Percentiles rank a stretch among this genome's conserved stretches.
Conservation (phyloP, 805 yeast genomes). For the Komagataella populi region DNA sequence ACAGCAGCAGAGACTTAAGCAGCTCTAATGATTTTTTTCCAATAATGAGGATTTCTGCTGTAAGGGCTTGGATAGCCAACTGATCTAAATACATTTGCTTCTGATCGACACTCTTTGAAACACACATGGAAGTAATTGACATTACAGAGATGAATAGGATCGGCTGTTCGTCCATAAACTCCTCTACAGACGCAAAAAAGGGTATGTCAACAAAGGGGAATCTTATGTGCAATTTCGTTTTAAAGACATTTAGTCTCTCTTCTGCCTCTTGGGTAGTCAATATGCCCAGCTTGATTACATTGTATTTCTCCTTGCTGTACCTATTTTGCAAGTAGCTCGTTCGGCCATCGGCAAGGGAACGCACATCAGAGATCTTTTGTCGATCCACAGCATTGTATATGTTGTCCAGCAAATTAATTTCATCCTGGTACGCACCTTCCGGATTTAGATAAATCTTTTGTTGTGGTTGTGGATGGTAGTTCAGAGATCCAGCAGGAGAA, state of each 20-base stretch:
- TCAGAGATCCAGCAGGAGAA: neutral
- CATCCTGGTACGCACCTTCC: constrained; percentile 18
- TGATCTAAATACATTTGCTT: constrained; percentile 35
- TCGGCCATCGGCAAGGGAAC: constrained; percentile 30
- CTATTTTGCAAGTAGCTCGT: constrained; percentile 16
- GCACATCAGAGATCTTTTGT: constrained; percentile 29
- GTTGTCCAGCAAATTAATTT: constrained; percentile 20
- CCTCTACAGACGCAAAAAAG: constrained; percentile 25
- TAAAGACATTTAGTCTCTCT: constrained; percentile 35
- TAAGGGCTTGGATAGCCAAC: constrained; percentile 33
- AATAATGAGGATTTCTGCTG: constrained; percentile 47
- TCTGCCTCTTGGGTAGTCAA: constrained; percentile 48
- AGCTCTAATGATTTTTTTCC: constrained; percentile 65
- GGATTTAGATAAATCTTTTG: constrained; percentile 2
- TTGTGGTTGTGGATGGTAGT: constrained; percentile 13
- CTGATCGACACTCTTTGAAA: constrained; percentile 18
- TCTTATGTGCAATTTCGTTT: constrained; percentile 25
- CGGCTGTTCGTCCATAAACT: constrained; percentile 39
- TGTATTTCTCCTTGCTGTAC: constrained; percentile 16
- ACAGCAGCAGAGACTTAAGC: constrained; percentile 43
- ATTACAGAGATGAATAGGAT: constrained; percentile 51
- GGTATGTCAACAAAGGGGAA: constrained; percentile 51
- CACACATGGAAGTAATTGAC: constrained; percentile 39
- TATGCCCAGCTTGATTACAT: constrained; percentile 44
- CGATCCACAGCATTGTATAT: constrained; percentile 20